These are phyloP conservation scores for Phialocephala subalpina DNA, from an alignment of 2,329 filamentous ascomycete genomes.

Conservation along the genomic window DNA sequence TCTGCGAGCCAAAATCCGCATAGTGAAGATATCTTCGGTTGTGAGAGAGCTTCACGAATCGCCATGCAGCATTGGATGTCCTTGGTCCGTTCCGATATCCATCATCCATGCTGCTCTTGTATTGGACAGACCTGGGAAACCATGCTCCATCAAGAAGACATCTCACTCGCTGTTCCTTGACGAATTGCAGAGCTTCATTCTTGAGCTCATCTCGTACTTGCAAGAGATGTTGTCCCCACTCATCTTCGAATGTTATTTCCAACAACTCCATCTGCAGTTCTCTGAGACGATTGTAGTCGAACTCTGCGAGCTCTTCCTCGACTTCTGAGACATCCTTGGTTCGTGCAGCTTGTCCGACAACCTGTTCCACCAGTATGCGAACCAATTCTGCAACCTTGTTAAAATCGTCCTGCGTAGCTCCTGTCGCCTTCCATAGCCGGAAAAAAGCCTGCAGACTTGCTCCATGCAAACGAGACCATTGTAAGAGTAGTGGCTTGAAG, in stretches of 20 bases:
- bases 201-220: constrained; percentile 93
- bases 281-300: constrained; percentile 79
- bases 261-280: constrained; percentile 93
- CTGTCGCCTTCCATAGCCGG: constrained; percentile 89
- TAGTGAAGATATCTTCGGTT: constrained; percentile 92
- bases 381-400: constrained; percentile 92
- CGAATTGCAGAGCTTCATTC: constrained; percentile 91
- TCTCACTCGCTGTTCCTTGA: constrained; percentile 94
- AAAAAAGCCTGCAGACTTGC: constrained; percentile 88
- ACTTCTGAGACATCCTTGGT: constrained; percentile 86
- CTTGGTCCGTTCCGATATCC: constrained; percentile 33
- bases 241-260: constrained; percentile 90
- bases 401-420: constrained; percentile 86
- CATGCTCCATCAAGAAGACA: constrained; percentile 89
- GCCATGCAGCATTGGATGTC: constrained; percentile 58
- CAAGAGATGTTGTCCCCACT: constrained; percentile 88
- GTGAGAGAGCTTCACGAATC: constrained; percentile 88
- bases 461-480: constrained; percentile 92
- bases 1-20: constrained; percentile 78
- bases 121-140: constrained; percentile 65
- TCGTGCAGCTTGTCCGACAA: constrained; percentile 82
- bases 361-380: constrained; percentile 87
- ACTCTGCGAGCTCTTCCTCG: constrained; percentile 87
- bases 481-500: constrained; percentile 86
- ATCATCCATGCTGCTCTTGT: constrained; percentile 52